Base-by-base conservation (phyloP, 148 eudicot species). In the Dysphania ambrosioides region DNA sequence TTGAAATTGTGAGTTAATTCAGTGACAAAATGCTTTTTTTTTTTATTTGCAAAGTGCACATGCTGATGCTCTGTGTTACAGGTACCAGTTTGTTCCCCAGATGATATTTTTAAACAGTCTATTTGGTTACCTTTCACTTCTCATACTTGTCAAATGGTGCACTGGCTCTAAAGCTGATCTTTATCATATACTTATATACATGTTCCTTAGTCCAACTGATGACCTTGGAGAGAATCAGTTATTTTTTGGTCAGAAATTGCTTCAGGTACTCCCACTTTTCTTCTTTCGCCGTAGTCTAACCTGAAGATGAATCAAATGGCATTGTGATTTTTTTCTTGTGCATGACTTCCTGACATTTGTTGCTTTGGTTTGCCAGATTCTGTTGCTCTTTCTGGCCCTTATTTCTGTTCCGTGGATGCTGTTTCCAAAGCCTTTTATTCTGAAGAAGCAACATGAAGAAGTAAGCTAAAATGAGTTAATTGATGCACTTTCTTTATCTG, bases 391-490 rank as follows among this genome's bases (percentile, higher is more conserved):
- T 21, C 73, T 86, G 75, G 97, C 97, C 73, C 83, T 92, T 44
- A 78, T 87, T 47, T 88, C 97, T 6, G 96, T 92, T 55, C 97
- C 97, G 73, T 92, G 97, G 95, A 92, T 92, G 97, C 75, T 92
- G 67, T 68, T 90, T 75, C 97, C 97, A n/a, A 92, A 92, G 85
- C 97, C 97, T 75, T 88, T 90, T 83, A 87, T 92, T 72, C 68
- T 92, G 84, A 90, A 92, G 87, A 92, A 84, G 74, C 95, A 90
- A 78, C 89, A 92, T 59, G 82, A 88, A 76, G 91, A 90, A 81
- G 97, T 90, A 84, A 44, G 89, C 72, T 38, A 60, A 62, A 26
- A 21, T 23, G 30, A 73, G 13, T 60, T 29, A 73, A 32, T 38
- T 53, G 23, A 16, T 61, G 30, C 6, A 8, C 59, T 19, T 64